Evolutionary conservation across 2,329 filamentous ascomycete genomes (phyloP), one percentile per base, ranked within the genome.

Genomic region (Alternaria rosae): DNA sequence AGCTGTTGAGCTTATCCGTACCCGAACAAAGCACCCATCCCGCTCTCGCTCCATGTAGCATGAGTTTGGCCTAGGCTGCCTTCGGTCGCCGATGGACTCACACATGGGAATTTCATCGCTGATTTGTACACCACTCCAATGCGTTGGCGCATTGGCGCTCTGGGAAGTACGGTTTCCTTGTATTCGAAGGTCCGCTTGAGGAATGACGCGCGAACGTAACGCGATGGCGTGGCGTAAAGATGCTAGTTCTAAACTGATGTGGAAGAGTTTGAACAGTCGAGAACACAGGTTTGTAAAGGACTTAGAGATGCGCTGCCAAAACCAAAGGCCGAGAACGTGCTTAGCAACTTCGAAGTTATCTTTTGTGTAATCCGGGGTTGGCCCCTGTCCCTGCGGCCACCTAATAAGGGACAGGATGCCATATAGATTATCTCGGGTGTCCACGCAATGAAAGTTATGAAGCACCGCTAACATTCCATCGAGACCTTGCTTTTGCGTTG

Each of bases 151-250:
- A 5, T 35, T 38, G 32, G 8, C 4, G 6, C 9, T 10, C 2
- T 17, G 0, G 8, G 32, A 10, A 2, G 0, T 0, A 17, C 0
- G 15, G 1, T 10, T 10, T 8, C 2, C 2, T 1, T 38, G 32
- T 38, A 10, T 0, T 38, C 15, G 15, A 10, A 17, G 1, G 32
- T 3, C 15, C 15, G 32, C 0, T 38, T 38, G 8, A 10, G 1
- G 15, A 0, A 8, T 1, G 0, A 3, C 32, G 2, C 32, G n/a
- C 15, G 32, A 38, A 38, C 32, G 32, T 17, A 38, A 38, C 32
- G 32, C 15, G 6, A 38, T 17, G 15, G 32, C 32, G 1, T 38
- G 4, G 15, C 32, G 32, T 6, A 38, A 38, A 5, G 32, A 38
- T 17, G 1, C 15, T 6, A 17, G 15, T 10, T 17, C 32, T 15